phyloP scores from a whole-genome alignment of 371 early-diverging fungal genomes.

The Apophysomyces sp. region DNA sequence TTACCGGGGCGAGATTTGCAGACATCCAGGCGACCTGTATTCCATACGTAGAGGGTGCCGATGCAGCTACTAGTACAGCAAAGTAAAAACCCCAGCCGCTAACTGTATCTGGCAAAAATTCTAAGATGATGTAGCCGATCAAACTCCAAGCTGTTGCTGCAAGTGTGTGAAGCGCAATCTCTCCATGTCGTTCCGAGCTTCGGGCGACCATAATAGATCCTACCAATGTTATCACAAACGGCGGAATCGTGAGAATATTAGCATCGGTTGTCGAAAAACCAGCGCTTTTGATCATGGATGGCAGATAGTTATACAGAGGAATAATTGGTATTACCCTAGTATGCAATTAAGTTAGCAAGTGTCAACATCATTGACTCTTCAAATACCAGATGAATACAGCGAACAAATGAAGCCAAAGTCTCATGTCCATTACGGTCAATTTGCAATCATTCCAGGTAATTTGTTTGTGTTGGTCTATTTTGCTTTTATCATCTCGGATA shows the following conservation, averaged over 20 bases:
- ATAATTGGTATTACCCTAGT: conserved; percentile 35
- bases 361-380: background rate
- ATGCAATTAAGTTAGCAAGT: background rate
- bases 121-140: conserved; percentile 38
- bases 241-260: conserved; percentile 55
- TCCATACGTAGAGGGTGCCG: conserved; percentile 43
- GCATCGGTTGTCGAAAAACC: conserved; percentile 47
- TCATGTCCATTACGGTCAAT: conserved; percentile 31
- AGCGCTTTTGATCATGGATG: conserved; percentile 47
- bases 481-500: conserved; percentile 51
- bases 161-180: conserved; percentile 44
- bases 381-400: conserved; percentile 25
- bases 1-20: conserved; percentile 40
- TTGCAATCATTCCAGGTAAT: conserved; percentile 30
- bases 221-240: conserved; percentile 40
- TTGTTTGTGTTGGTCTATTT: conserved; percentile 32
- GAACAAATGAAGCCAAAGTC: conserved; percentile 42
- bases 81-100: conserved; percentile 42
- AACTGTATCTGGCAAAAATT: conserved; percentile 37
- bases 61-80: conserved; percentile 24
- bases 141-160: conserved; percentile 36
- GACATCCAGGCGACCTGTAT: conserved; percentile 51
- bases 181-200: conserved; percentile 43
- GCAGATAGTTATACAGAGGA: conserved; percentile 46
- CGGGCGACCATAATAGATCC: conserved; percentile 43